Evolutionary conservation across 2,329 filamentous ascomycete species (phyloP), one percentile per base, ranked within the genome.

Genomic region (Taxawa tesnikishii): DNA sequence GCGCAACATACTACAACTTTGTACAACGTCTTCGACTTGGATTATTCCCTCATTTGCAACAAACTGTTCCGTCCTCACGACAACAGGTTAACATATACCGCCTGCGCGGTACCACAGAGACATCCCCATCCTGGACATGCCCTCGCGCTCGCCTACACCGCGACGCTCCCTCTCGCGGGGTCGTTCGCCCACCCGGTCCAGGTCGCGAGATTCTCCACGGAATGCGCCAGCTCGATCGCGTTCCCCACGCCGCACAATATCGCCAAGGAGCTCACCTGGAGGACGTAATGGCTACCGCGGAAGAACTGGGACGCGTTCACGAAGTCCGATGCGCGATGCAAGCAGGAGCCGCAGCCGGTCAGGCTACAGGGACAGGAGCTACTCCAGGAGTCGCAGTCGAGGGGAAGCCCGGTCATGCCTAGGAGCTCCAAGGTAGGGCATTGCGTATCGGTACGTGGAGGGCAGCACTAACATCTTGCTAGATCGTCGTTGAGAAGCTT

Each of bases 401-500:
- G n/a, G 8, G 19, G 19, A n/a, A n/a, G n/a, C 8, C 33, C 49
- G 43, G 8, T 26, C 10, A 26, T 33, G 28, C 35, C 28, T 4
- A 29, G 26, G 3, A 33, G 19, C 19, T 33, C 15, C 9, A 38
- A 36, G 19, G 19, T 23, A 23, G 8, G 19, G 8, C 19, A 23
- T 23, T 8, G 8, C 19, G 19, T 23, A 23, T 23, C 19, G 19
- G 19, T n/a, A n/a, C 19, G 19, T 23, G 19, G 19, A n/a, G n/a
- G n/a, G n/a, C 19, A 23, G n/a, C n/a, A n/a, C n/a, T n/a, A n/a
- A 26, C 9, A 8, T 24, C 21, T 21, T 4, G 14, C 8, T 47
- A 94, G 83, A 87, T 98, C 52, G 84, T 98, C 12, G 81, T 98
- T 28, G 90, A 98, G 58, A 87, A 92, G 41, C 68, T 98, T 49